phyloP scores from a whole-genome alignment of 768 basidiomycete genomes.

The Nidula microcarpa region DNA sequence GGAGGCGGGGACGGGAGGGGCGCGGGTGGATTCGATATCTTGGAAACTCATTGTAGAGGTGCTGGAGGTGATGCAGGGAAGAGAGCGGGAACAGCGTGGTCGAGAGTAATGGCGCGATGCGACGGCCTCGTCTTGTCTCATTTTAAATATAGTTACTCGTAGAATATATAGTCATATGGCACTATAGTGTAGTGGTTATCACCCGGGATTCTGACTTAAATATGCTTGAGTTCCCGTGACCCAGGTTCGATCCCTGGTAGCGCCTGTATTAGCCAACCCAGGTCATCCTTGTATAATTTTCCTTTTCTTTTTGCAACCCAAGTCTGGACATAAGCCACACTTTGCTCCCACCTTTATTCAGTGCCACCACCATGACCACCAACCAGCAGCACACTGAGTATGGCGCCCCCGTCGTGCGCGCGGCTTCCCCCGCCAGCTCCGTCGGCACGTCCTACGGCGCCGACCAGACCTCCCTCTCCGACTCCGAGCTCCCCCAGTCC shows the following conservation, averaged over 20 bases:
- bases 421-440: conserved; percentile 50
- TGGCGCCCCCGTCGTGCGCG: conserved; percentile 42
- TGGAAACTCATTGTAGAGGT: conserved; percentile 46
- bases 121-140: too few species aligned
- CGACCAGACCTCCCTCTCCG: conserved; percentile 44
- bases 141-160: too few species aligned
- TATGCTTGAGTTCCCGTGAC: too few species aligned
- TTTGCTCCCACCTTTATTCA: background rate
- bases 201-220: too few species aligned
- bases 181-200: too few species aligned
- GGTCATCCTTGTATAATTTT: too few species aligned
- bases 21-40: conserved; percentile 49
- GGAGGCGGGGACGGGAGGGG: conserved; percentile 33
- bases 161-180: too few species aligned
- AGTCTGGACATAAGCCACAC: background rate
- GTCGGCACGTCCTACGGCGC: conserved; percentile 42
- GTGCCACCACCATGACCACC: background rate
- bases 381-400: conserved; percentile 36
- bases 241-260: too few species aligned
- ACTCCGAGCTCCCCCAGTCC: conserved; percentile 36
- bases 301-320: background rate
- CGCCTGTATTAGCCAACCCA: too few species aligned
- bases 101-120: too few species aligned
- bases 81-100: too few species aligned
- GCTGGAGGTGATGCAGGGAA: too few species aligned